Evolutionary conservation across 257 asterid genomes (phyloP), one percentile per base, ranked within the genome.

Genomic region (Nicotiana noctiflora): DNA sequence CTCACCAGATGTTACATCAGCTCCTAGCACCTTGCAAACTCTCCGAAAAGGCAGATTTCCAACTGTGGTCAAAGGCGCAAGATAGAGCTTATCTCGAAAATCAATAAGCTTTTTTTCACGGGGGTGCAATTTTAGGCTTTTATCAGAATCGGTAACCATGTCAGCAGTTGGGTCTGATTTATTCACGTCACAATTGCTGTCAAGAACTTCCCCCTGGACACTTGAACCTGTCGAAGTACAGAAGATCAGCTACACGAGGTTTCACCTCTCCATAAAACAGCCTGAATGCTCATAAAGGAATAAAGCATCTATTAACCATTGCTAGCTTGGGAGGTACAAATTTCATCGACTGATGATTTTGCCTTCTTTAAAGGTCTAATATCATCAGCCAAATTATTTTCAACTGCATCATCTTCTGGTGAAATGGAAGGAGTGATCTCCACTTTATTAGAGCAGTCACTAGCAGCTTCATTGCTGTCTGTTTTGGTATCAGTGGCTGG

Each of bases 1-100:
- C 89, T 96, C 99, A 67, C 99, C 99, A 86, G 98, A 94, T 23
- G 99, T 96, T 77, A 96, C 86, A 89, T 94, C 99, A 86, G 94
- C 99, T 83, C 99, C 99, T 53, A 96, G 89, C 81, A 81, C 89
- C 88, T 96, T 96, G 91, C 99, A 96, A 79, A 96, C 89, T 86
- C 97, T 90, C 55, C 99, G 96, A 82, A 87, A 96, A 51, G 98
- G 98, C 51, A 94, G 88, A 85, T 94, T 96, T 70, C 98, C 98
- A 11, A 96, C 98, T 13, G 98, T 96, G 1, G 99, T 96, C 77
- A 94, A 89, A 29, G 98, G 99, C 72, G 98, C 99, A 82, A 96
- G 98, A 86, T 96, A 92, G 72, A 96, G 94, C 83, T 91, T 94
- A 46, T 90, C 95, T 64, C 93, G 89, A 83, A 96, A 94, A 87